phyloP scores from a whole-genome alignment of 2,329 filamentous ascomycete genomes.

The Monosporascus sp. region DNA sequence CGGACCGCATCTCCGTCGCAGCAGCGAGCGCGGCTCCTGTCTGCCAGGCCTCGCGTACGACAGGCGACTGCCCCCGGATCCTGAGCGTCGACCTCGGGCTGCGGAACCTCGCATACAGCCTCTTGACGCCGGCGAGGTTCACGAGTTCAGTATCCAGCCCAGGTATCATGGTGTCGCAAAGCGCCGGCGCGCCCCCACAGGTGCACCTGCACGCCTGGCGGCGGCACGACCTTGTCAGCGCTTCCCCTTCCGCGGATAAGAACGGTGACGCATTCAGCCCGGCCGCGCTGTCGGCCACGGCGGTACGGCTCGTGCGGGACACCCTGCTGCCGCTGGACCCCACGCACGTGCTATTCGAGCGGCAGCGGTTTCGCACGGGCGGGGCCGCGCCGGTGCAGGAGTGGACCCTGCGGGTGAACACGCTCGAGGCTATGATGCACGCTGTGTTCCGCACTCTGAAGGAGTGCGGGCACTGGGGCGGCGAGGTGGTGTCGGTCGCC shows the following conservation, averaged over 20 bases:
- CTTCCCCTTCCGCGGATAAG: background rate
- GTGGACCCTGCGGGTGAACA: constrained; percentile 80
- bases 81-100: constrained; percentile 84
- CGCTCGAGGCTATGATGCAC: constrained; percentile 77
- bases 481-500: constrained; percentile 44
- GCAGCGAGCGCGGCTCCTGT: background rate
- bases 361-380: constrained; percentile 58
- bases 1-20: constrained; percentile 42
- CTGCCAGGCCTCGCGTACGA: constrained; percentile 7
- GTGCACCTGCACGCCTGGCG: constrained; percentile 30
- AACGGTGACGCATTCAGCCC: constrained; percentile 28
- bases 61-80: constrained; percentile 37
- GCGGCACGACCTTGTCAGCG: constrained; percentile 24
- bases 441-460: constrained; percentile 58
- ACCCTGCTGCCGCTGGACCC: constrained; percentile 49
- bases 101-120: constrained; percentile 71
- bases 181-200: constrained; percentile 10
- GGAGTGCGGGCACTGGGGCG: constrained; percentile 36
- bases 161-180: background rate
- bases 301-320: constrained; percentile 27
- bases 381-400: constrained; percentile 64
- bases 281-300: constrained; percentile 26
- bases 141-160: constrained; percentile 14
- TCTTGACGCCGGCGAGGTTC: constrained; percentile 35
- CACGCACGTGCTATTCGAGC: constrained; percentile 65